These are phyloP conservation scores for Pseudomicrostroma phylloplanum DNA, from an alignment of 1,284 basidiomycete genomes.

Conservation along the genomic window DNA sequence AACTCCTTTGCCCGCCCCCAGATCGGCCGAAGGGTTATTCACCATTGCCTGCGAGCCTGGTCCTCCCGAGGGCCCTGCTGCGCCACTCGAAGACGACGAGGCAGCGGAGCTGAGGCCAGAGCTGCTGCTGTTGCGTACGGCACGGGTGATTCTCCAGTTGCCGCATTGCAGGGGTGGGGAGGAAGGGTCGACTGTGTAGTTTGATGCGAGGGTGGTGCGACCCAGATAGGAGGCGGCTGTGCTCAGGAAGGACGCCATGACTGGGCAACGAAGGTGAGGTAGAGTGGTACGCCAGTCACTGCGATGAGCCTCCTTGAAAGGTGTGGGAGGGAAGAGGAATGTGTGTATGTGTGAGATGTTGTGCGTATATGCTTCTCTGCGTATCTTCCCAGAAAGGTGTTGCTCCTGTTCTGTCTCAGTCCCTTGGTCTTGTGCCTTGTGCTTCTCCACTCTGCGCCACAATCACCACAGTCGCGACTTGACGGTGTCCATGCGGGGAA, in stretches of 20 bases:
- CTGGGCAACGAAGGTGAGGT: background rate
- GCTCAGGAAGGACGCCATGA: constrained; percentile 16
- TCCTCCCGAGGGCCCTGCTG: constrained; percentile 2
- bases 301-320: too few species aligned
- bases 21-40: background rate
- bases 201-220: constrained; percentile 41
- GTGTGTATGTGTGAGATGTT: too few species aligned
- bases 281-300: too few species aligned
- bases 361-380: too few species aligned
- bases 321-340: too few species aligned
- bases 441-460: too few species aligned
- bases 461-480: too few species aligned
- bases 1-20: constrained; percentile 6
- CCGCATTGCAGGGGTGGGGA: constrained; percentile 34
- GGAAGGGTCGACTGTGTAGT: constrained; percentile 42
- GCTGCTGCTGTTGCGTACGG: constrained; percentile 24
- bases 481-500: too few species aligned
- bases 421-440: too few species aligned
- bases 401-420: too few species aligned
- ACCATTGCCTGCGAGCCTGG: background rate
- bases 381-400: too few species aligned
- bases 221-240: constrained; percentile 23
- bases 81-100: background rate
- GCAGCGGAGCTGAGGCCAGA: background rate
- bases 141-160: constrained; percentile 44